Conservation (phyloP, 2,329 filamentous ascomycete genomes). For the Paraphaeosphaeria sporulosa region DNA sequence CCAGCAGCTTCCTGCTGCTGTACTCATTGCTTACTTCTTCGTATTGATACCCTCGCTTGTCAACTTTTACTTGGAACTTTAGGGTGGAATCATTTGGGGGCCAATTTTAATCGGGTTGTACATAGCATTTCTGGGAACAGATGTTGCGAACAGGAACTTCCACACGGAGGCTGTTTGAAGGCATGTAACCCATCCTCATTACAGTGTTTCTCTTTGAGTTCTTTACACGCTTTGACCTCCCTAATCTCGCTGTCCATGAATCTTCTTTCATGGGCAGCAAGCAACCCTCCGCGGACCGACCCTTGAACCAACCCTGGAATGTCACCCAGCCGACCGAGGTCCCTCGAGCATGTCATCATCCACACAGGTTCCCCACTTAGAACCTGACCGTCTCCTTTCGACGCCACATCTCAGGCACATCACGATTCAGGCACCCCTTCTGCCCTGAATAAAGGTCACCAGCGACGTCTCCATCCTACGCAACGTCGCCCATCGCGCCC, state of each 20-base stretch:
- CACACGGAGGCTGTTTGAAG: neutral
- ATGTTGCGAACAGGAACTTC: neutral
- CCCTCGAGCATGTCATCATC: neutral
- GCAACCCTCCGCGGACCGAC: neutral
- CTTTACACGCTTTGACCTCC: neutral
- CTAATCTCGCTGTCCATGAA: no score
- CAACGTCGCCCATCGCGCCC: neutral
- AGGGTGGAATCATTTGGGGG: neutral
- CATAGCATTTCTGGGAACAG: neutral
- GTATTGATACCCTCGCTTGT: constrained; percentile 26
- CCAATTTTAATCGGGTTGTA: neutral
- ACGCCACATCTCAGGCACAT: neutral
- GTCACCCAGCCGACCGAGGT: neutral
- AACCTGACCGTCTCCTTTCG: neutral
- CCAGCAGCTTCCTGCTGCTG: neutral
- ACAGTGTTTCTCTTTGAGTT: neutral
- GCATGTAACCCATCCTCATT: neutral
- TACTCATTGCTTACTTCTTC: constrained; percentile 16
- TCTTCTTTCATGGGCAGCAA: no score
- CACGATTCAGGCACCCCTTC: neutral
- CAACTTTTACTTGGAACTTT: constrained; percentile 12
- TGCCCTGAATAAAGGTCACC: neutral
- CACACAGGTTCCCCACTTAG: neutral
- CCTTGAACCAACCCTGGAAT: neutral
- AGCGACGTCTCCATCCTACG: neutral